Evolutionary conservation across 2,329 filamentous ascomycete species (phyloP).

Genomic region (Teratosphaeria zuluensis): DNA sequence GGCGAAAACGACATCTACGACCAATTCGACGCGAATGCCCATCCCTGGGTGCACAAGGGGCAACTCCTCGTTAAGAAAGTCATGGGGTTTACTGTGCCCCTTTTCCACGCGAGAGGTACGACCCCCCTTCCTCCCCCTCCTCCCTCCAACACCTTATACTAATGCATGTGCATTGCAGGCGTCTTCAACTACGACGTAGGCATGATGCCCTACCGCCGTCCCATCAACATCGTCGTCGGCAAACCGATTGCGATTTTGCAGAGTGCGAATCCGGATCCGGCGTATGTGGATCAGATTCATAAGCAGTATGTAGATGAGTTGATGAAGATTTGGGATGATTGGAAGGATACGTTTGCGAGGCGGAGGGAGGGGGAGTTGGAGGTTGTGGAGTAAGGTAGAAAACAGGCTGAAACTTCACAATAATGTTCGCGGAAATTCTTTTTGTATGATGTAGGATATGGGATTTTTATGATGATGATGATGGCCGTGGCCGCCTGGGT

Average conservation of each 20-base stretch:
- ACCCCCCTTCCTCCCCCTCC: slow-evolving; percentile 32
- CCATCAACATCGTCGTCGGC: slow-evolving; percentile 84
- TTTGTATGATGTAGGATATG: too few relatives aligned
- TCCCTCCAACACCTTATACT: too few relatives aligned
- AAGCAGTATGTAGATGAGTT: slow-evolving; percentile 67
- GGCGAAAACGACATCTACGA: slow-evolving; percentile 96
- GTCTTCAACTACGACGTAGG: slow-evolving; percentile 98
- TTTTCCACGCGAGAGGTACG: slow-evolving; percentile 64
- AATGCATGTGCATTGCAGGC: too few relatives aligned
- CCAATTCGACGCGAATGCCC: slow-evolving; percentile 65
- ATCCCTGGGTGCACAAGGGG: slow-evolving; percentile 68
- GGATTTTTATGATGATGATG: too few relatives aligned
- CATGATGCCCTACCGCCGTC: slow-evolving; percentile 82
- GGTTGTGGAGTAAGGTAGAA: slow-evolving; percentile 52
- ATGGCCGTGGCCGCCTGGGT: too few relatives aligned
- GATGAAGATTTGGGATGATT: slow-evolving; percentile 61
- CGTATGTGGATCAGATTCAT: slow-evolving; percentile 74
- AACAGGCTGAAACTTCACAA: too few relatives aligned
- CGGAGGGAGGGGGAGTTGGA: slow-evolving; percentile 56
- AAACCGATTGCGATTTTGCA: slow-evolving; percentile 63
- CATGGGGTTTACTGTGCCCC: slow-evolving; percentile 84
- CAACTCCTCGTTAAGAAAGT: slow-evolving; percentile 78
- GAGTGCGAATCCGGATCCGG: slow-evolving; percentile 55
- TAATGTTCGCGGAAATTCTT: too few relatives aligned
- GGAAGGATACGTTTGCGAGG: slow-evolving; percentile 65